These are phyloP conservation scores for Phytophthora constricta DNA, from an alignment of 352 stramenopile genomes.

Conservation along the genomic window DNA sequence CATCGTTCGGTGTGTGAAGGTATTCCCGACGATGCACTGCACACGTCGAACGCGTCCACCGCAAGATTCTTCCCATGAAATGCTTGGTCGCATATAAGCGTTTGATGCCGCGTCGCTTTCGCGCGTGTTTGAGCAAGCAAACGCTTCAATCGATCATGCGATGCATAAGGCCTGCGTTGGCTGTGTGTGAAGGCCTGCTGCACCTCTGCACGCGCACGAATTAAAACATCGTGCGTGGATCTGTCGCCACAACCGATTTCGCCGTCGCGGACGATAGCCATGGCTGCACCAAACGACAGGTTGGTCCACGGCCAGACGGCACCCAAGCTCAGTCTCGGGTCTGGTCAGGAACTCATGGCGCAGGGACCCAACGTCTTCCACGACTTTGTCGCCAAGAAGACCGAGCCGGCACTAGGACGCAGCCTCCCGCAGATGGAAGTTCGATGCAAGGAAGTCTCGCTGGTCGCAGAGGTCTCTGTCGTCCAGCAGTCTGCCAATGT, in stretches of 20 bases:
- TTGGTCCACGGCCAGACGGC: not conserved
- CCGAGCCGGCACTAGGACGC: slow-evolving; percentile 27
- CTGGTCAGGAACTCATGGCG: slow-evolving; percentile 10
- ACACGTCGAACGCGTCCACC: too few species aligned
- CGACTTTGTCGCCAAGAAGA: slow-evolving; percentile 14
- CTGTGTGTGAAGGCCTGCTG: too few species aligned
- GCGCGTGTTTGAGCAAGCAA: not conserved
- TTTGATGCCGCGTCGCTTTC: not conserved
- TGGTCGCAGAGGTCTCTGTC: slow-evolving; percentile 38
- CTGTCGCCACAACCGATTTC: not conserved
- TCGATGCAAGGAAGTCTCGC: slow-evolving; percentile 36
- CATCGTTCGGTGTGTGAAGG: too few species aligned
- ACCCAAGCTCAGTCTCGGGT: slow-evolving; percentile 1
- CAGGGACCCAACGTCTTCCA: slow-evolving; percentile 8
- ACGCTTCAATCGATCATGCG: too few species aligned
- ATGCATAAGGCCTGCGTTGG: too few species aligned
- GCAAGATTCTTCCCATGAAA: too few species aligned
- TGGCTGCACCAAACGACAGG: not conserved
- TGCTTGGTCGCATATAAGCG: not conserved
- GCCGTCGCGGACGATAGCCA: not conserved
- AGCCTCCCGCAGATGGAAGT: slow-evolving; percentile 39
- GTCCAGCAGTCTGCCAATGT: slow-evolving; percentile 13
- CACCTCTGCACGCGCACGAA: too few species aligned
- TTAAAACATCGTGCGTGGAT: too few species aligned
- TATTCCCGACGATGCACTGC: too few species aligned